Conservation (phyloP, 805 yeast species). For the Candida succiphila region DNA sequence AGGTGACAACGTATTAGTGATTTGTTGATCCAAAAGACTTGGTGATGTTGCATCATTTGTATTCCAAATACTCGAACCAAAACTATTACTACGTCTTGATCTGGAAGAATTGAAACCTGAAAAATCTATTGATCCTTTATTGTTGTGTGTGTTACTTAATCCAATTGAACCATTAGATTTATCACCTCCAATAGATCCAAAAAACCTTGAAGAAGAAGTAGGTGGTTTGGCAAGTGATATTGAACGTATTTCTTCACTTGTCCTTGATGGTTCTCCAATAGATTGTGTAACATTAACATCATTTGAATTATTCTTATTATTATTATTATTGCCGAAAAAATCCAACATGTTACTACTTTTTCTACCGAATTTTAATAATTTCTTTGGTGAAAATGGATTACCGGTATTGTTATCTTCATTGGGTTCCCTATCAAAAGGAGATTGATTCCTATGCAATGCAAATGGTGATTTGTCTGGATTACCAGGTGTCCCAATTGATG, state of each 20-base stretch:
- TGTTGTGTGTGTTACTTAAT: neutral
- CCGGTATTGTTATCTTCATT: neutral
- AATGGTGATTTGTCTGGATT: conserved; percentile 5
- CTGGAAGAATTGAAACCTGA: conserved; percentile 5
- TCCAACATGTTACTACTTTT: conserved; percentile 5
- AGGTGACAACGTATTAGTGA: too few relatives aligned
- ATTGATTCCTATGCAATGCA: too few relatives aligned
- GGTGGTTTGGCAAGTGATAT: neutral
- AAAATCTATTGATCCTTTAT: neutral
- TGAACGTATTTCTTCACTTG: neutral
- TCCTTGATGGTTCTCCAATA: neutral
- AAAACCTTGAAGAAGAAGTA: neutral
- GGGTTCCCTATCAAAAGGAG: too few relatives aligned
- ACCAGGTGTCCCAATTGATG: conserved; percentile 11
- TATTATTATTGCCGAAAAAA: neutral
- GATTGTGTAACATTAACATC: neutral
- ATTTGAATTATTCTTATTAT: neutral
- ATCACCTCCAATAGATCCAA: neutral
- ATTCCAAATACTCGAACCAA: conserved; percentile 26
- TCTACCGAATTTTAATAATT: conserved; percentile 19
- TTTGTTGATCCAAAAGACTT: too few relatives aligned
- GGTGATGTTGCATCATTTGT: conserved; percentile 6
- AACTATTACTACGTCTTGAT: conserved; percentile 23
- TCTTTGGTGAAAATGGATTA: conserved; percentile 18
- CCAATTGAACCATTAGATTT: neutral